These are phyloP conservation scores for Rhodocollybia butyracea DNA, from an alignment of 768 basidiomycete species.

Conservation along the genomic window DNA sequence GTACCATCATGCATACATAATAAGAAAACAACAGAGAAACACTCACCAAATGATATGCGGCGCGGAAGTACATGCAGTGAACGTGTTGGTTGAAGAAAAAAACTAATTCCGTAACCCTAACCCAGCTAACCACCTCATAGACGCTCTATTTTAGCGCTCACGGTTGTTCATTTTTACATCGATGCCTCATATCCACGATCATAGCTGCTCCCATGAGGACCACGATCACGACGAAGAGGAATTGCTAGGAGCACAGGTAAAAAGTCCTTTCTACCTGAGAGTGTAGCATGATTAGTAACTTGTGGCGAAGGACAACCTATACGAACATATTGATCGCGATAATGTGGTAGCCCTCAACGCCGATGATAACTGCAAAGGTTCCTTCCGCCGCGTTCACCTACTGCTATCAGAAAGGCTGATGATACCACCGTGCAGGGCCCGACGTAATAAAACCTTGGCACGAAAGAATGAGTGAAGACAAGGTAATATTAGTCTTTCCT, in stretches of 20 bases:
- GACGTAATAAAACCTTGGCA: conserved; percentile 88
- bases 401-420: too few species aligned
- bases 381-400: too few species aligned
- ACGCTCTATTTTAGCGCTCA: background rate
- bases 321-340: conserved; percentile 66
- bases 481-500: conserved; percentile 40
- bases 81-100: too few species aligned
- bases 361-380: conserved; percentile 32
- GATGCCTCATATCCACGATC: conserved; percentile 60
- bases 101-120: too few species aligned
- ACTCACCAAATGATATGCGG: background rate
- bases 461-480: conserved; percentile 62
- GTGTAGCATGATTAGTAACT: too few species aligned
- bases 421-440: too few species aligned
- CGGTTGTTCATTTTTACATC: background rate
- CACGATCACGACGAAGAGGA: conserved; percentile 56
- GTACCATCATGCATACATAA: conserved; percentile 44
- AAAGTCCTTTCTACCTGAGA: too few species aligned
- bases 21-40: background rate
- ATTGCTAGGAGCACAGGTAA: conserved; percentile 35
- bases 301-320: conserved; percentile 71
- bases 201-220: conserved; percentile 53
- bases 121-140: background rate
- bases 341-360: conserved; percentile 84
- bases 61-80: background rate